Conservation (phyloP, 345 rosid genomes). For the Pugionium dolabratum region DNA sequence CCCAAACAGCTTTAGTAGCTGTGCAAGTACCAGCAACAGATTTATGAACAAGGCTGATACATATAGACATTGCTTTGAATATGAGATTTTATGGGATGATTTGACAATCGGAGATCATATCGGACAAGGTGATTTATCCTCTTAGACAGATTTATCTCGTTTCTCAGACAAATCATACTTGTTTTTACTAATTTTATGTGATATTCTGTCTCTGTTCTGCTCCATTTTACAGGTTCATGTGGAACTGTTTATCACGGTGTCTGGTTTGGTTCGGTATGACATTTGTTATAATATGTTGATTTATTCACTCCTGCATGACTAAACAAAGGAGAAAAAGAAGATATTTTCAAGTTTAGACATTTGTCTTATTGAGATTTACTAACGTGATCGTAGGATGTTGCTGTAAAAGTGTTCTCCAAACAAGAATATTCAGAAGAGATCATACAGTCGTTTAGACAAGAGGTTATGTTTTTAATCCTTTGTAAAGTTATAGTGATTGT, state of each 20-base stretch:
- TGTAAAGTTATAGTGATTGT: no score
- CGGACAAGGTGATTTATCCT: conserved; percentile 74
- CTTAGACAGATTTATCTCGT: not conserved
- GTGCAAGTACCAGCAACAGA: conserved; percentile 81
- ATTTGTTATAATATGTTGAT: conserved; percentile 45
- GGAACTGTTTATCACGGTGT: conserved; percentile 96
- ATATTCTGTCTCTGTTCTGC: conserved; percentile 28
- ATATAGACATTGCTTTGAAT: conserved; percentile 76
- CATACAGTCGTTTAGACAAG: conserved; percentile 77
- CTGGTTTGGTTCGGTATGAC: conserved; percentile 98
- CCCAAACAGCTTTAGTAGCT: conserved; percentile 90
- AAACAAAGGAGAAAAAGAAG: not conserved
- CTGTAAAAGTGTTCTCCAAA: conserved; percentile 89
- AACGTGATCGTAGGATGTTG: conserved; percentile 80
- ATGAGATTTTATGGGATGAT: conserved; percentile 93
- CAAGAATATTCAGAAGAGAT: conserved; percentile 93
- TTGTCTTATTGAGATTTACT: conserved; percentile 28
- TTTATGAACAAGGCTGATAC: conserved; percentile 72
- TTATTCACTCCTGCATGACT: conserved; percentile 16
- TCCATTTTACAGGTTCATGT: conserved; percentile 74
- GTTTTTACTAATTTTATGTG: conserved; percentile 11
- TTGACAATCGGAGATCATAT: conserved; percentile 79
- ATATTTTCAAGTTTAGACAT: conserved; percentile 6
- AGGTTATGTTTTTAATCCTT: conserved; percentile 52
- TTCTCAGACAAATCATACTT: not conserved